A percentile compares a stretch with the other conserved stretches of the same genome.
Evolutionary conservation across 805 yeast species (phyloP).

Genomic region (Candida fluviatilis): DNA sequence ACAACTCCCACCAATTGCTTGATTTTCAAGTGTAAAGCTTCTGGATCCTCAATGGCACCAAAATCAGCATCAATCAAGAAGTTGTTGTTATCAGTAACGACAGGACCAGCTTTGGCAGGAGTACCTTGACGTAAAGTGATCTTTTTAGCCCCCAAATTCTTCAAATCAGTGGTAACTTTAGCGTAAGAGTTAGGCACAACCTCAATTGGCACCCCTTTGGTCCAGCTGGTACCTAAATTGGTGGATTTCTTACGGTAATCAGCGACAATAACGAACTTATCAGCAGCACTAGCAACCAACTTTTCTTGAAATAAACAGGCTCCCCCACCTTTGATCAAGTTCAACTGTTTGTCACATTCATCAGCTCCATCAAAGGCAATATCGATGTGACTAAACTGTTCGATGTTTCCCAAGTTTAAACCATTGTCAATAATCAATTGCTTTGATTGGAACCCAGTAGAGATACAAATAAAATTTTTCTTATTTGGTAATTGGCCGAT

Average conservation of each 20-base stretch:
- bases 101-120: conserved; percentile 93
- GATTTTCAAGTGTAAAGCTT: conserved; percentile 56
- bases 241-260: conserved; percentile 81
- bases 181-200: conserved; percentile 86
- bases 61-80: conserved; percentile 91
- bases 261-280: conserved; percentile 81
- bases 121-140: conserved; percentile 80
- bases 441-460: conserved; percentile 95
- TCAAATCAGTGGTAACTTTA: conserved; percentile 64
- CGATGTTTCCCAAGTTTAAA: conserved; percentile 71
- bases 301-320: conserved; percentile 97
- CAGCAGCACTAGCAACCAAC: conserved; percentile 78
- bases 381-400: conserved; percentile 78
- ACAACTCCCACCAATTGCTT: conserved; percentile 87
- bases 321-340: conserved; percentile 97
- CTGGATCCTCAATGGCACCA: conserved; percentile 60
- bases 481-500: conserved; percentile 65
- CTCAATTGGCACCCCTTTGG: conserved; percentile 91
- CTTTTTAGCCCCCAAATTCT: conserved; percentile 56
- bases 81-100: conserved; percentile 93
- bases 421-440: conserved; percentile 82
- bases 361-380: conserved; percentile 99
- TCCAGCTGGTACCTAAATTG: conserved; percentile 76
- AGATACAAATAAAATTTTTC: conserved; percentile 67
- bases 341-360: conserved; percentile 78